Evolutionary conservation across 2,329 filamentous ascomycete species (phyloP), one percentile per base, ranked within the genome.

Genomic region (Paracoccidioides lutzii): DNA sequence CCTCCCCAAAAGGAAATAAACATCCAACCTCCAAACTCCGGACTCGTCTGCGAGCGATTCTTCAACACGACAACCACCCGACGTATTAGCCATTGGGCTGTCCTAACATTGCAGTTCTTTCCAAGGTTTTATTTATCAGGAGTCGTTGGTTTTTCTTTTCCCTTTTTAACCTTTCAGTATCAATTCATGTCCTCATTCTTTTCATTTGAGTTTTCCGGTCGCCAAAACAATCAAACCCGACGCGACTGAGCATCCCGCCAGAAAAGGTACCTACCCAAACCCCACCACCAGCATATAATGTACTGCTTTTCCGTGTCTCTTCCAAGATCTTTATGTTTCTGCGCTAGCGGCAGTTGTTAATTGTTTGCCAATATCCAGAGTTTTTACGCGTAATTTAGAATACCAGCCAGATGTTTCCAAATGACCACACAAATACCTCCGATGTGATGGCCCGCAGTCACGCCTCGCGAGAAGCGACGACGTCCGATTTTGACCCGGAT

Each of bases 401-500:
- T 8, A 28, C 28, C 15, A 33, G 14, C 43, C 12, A 32, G 22
- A 41, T 54, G 41, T 35, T 46, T 6, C 49, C 38, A 28, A 53
- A 22, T 12, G 55, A 59, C 15, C 56, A 59, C 50, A 61, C 61
- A 8, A 48, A 55, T 50, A 60, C 58, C 46, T 64, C 63, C 15
- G 62, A 67, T 54, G 64, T 64, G n/a, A 60, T 63, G 52, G 64
- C 57, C 15, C 38, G 43, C 30, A 62, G 60, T 52, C 59, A 62
- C 22, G 28, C 54, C 44, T 61, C 60, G 4, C 52, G 59, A 53
- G 59, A 61, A 38, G 48, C 52, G 7, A 62, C 62, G 7, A 41
- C 61, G 30, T 69, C 70, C 15, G 69, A 71, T 57, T 74, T 74
- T 53, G 70, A 74, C 49, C 70, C 69, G 6, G 70, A 74, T 54